Evolutionary conservation across 2,329 filamentous ascomycete species (phyloP).

Genomic region (Coniella lustricola): DNA sequence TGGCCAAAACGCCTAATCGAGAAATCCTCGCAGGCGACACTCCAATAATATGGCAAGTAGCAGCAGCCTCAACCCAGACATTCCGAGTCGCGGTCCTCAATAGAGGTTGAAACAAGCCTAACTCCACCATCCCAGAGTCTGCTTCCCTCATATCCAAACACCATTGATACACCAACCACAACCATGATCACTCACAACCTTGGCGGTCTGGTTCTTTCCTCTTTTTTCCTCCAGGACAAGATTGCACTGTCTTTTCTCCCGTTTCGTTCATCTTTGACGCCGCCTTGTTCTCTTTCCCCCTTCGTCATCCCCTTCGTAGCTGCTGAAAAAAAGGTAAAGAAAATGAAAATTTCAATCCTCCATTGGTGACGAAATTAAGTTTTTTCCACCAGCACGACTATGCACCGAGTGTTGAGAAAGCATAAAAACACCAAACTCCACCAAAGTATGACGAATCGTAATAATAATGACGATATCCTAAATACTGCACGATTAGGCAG

Average conservation of each 20-base stretch:
- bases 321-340: background rate
- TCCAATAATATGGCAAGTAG: background rate
- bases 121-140: constrained; percentile 5
- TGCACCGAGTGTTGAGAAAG: constrained; percentile 8
- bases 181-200: background rate
- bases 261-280: too few species aligned
- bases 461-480: constrained; percentile 6
- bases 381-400: constrained; percentile 9
- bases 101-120: background rate
- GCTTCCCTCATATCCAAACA: background rate
- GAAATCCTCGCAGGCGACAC: too few species aligned
- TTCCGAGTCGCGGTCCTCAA: background rate
- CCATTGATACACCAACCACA: background rate
- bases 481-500: background rate
- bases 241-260: background rate
- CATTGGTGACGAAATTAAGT: background rate
- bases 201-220: background rate
- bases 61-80: background rate
- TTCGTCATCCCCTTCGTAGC: constrained; percentile 1
- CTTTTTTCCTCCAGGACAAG: background rate
- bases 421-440: constrained; percentile 6
- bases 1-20: too few species aligned
- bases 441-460: constrained; percentile 4
- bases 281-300: background rate
- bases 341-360: constrained; percentile 2